Evolutionary conservation across 345 rosid genomes (phyloP), one percentile per base, ranked within the genome.

Genomic region (Trapa incisa): DNA sequence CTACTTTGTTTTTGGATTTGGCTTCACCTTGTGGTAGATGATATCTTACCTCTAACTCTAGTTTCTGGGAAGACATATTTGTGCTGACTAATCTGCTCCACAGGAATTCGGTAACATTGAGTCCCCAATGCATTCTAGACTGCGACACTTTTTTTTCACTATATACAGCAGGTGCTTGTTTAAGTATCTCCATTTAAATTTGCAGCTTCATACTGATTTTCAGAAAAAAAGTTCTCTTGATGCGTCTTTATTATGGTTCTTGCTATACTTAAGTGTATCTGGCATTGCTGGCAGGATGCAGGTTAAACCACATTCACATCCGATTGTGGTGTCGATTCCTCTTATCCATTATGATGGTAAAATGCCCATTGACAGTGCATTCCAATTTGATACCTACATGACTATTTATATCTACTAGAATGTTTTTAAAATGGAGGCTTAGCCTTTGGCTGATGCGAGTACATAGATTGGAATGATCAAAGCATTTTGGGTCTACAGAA

Each of bases 101-200:
- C 84, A 90, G 97, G 97, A 90, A 79, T 90, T 93, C 72, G 96
- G 97, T 67, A 88, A 93, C 73, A 88, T 88, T 7, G 98, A 93
- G 77, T 80, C 94, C 66, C 98, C 97, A 0, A 78, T 90, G 79
- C 85, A 87, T 66, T 79, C 94, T 14, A 82, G 92, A 68, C 90
- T 87, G 69, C 79, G 76, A n/a, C 82, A 83, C 72, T 93, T 90
- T 77, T 93, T 85, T 57, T 77, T 80, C 17, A 84, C 92, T 66
- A 81, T 88, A 35, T 90, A 83, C 75, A 72, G 74, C 87, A 90
- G 97, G 97, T 92, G 71, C 65, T 70, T n/a, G 65, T 64, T 2
- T 33, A 17, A 7, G 32, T 66, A 5, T 47, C 37, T 61, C 33
- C 58, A 60, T 39, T 39, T 42, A 35, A 16, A 22, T 22, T 22